Percentiles rank a stretch among this genome's conserved stretches.
phyloP scores from a whole-genome alignment of 441 rosid species.

The Sinapis alba region DNA sequence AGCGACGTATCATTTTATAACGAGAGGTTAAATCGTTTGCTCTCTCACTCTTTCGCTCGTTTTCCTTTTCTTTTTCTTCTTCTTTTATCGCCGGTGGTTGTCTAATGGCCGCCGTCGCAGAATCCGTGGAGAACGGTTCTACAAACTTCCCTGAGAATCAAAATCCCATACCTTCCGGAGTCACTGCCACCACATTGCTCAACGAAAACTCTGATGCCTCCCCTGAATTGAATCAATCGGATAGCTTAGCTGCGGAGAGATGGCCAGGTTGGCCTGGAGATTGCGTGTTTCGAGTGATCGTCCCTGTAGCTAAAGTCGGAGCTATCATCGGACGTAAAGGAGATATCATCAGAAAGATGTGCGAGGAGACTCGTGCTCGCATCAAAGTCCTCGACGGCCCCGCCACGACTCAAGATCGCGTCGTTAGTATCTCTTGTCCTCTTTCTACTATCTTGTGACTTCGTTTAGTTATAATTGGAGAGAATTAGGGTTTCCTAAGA shows the following conservation, averaged over 20 bases:
- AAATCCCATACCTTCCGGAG: not conserved
- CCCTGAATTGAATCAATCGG: constrained; percentile 32
- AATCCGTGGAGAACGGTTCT: constrained; percentile 27
- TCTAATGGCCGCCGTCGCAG: constrained; percentile 38
- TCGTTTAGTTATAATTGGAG: not conserved
- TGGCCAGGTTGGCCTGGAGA: constrained; percentile 99
- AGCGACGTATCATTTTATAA: constrained; percentile 14
- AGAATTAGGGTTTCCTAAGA: not conserved
- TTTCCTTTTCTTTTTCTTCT: not conserved
- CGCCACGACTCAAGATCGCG: constrained; percentile 59
- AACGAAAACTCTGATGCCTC: constrained; percentile 2
- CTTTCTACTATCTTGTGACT: not conserved
- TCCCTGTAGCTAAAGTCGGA: constrained; percentile 79
- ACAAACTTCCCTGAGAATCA: constrained; percentile 14
- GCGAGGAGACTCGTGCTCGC: constrained; percentile 87
- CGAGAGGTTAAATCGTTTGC: constrained; percentile 20
- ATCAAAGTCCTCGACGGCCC: constrained; percentile 87
- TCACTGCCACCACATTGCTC: not conserved
- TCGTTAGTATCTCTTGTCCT: constrained; percentile 48
- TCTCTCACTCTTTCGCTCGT: not conserved
- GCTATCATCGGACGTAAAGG: constrained; percentile 92
- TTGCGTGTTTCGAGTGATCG: constrained; percentile 80
- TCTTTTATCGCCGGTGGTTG: not conserved
- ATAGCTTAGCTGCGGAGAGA: constrained; percentile 37
- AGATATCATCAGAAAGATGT: constrained; percentile 87